These are phyloP conservation scores for Jaminaea rosea DNA, from an alignment of 1,284 basidiomycete genomes.

Conservation along the genomic window DNA sequence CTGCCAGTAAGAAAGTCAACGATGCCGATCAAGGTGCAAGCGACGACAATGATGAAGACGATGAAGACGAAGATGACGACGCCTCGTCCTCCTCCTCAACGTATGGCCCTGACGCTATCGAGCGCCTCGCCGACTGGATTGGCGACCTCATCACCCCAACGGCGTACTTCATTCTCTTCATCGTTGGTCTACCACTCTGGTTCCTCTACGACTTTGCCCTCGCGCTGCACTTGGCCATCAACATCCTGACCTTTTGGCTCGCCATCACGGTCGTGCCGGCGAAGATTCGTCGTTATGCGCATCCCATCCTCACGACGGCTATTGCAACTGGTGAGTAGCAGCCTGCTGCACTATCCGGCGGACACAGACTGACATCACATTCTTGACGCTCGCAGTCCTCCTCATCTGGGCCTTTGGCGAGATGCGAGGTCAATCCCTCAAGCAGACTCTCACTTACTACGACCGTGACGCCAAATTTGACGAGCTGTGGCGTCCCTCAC, in stretches of 20 bases:
- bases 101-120: slow-evolving; percentile 18
- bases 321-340: no score
- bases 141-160: slow-evolving; percentile 19
- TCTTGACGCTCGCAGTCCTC: no score
- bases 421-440: slow-evolving; percentile 12
- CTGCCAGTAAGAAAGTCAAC: not conserved
- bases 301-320: slow-evolving; percentile 35
- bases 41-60: not conserved
- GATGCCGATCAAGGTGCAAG: slow-evolving; percentile 2
- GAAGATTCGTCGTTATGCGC: slow-evolving; percentile 20
- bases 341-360: no score
- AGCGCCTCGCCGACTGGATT: slow-evolving; percentile 19
- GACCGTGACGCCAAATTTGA: slow-evolving; percentile 26
- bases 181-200: slow-evolving; percentile 28
- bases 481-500: slow-evolving; percentile 14
- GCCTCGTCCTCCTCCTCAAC: not conserved
- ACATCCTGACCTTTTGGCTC: slow-evolving; percentile 28
- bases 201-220: slow-evolving; percentile 28
- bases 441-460: slow-evolving; percentile 19
- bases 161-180: slow-evolving; percentile 15
- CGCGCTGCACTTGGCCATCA: slow-evolving; percentile 29
- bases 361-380: no score
- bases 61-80: not conserved
- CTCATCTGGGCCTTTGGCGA: slow-evolving; percentile 32
- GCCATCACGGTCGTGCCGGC: slow-evolving; percentile 30